Base-by-base conservation (phyloP, 768 basidiomycete species). In the Chalciporus chontae region DNA sequence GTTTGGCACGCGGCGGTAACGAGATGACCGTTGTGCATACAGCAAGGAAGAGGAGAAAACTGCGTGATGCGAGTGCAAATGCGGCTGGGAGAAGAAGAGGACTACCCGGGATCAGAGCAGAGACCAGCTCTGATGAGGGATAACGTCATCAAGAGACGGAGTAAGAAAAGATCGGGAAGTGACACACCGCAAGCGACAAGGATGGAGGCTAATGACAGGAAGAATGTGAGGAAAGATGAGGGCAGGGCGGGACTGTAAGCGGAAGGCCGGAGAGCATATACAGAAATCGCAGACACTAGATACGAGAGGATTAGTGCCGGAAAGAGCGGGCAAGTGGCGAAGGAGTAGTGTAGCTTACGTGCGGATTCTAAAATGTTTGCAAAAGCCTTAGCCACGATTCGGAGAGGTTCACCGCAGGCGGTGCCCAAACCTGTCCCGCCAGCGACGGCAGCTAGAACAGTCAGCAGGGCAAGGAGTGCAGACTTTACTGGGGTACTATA, bases 101-200 rank as follows among this genome's bases (percentile, higher is more conserved):
- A 8, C 61, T 56, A 9, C 48, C 45, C n/a, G 61, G 55, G 18
- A 68, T 58, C 13, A 61, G 47, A 0, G 66, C 41, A 38, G 66
- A 57, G 34, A 64, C 36, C 19, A 65, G 51, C 34, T 67, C 66
- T 67, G 45, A 39, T 8, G 10, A 21, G 18, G 7, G 5, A 29
- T 8, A 11, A 8, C 9, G 13, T 53, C 27, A 47, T 21, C 21
- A 21, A 21, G 10, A 24, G 23, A 29, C 17, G n/a, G 4, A 13
- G 24, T 4, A 5, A 32, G 4, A 40, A 26, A 18, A 31, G 29
- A 31, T 31, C 8, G 13, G 3, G 21, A 29, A 29, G 54, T 14
- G 13, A 51, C 68, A 40, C 50, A 69, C 66, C 66, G 13, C 68
- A 66, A 26, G 43, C 45, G 37, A 64, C 48, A 6, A 69, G 51